A percentile compares a stretch with the other conserved stretches of the same genome.
Evolutionary conservation across 1,284 basidiomycete genomes (phyloP).

Genomic region (Boletus smithii): DNA sequence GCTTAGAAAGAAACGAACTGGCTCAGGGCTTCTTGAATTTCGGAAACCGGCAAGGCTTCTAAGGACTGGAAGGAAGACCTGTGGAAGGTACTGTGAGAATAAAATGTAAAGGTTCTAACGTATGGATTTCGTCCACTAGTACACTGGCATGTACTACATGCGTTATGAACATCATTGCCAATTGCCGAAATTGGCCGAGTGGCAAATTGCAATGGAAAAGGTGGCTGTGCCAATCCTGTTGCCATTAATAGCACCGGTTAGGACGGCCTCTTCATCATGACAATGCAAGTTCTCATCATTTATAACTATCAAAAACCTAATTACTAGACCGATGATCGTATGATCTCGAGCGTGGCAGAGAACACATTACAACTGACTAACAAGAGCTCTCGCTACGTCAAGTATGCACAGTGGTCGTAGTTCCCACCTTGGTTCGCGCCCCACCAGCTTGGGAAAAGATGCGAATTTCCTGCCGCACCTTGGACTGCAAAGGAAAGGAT

Average conservation of each 20-base stretch:
- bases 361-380: not conserved
- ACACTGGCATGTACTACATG: not conserved
- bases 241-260: not conserved
- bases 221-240: slow-evolving; percentile 13
- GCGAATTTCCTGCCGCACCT: slow-evolving; percentile 56
- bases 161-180: not conserved
- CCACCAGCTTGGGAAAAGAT: slow-evolving; percentile 62
- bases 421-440: slow-evolving; percentile 45
- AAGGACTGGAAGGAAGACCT: not conserved
- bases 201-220: not conserved
- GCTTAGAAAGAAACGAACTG: not conserved
- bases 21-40: not conserved
- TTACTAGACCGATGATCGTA: too few species aligned
- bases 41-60: not conserved
- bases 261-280: not conserved
- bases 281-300: not conserved
- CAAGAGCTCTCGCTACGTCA: slow-evolving; percentile 12
- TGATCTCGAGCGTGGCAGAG: too few species aligned
- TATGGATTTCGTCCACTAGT: not conserved
- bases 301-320: too few species aligned
- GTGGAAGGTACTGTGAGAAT: not conserved
- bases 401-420: slow-evolving; percentile 24
- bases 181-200: slow-evolving; percentile 4
- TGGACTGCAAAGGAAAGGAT: slow-evolving; percentile 71
- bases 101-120: not conserved